Conservation (phyloP, 2,329 filamentous ascomycete species). For the Colletotrichum agaves region DNA sequence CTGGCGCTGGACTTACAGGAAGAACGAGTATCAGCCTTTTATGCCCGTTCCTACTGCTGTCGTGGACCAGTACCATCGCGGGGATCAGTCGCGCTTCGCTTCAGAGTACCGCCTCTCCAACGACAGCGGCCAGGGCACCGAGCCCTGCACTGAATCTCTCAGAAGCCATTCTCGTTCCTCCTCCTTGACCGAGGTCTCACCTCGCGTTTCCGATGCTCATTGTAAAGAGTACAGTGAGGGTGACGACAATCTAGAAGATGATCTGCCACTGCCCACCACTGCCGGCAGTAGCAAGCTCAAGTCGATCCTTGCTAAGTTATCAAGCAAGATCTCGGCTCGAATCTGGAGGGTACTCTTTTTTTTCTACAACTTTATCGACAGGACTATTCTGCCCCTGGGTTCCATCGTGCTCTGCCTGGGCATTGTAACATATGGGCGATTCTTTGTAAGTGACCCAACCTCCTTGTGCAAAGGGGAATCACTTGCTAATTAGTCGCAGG, state of each 20-base stretch:
- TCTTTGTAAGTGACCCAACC: constrained; percentile 74
- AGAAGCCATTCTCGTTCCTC: constrained; percentile 74
- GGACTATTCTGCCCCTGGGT: constrained; percentile 80
- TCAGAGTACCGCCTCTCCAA: constrained; percentile 68
- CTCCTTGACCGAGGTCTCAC: constrained; percentile 57
- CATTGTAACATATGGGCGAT: constrained; percentile 79
- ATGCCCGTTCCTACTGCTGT: constrained; percentile 69
- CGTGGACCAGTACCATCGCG: constrained; percentile 62
- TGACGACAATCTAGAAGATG: constrained; percentile 51
- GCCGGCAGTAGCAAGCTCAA: constrained; percentile 43
- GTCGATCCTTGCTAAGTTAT: constrained; percentile 64
- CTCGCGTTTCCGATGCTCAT: constrained; percentile 16
- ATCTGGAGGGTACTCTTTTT: constrained; percentile 68
- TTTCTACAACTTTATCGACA: constrained; percentile 76
- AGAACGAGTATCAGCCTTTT: constrained; percentile 66
- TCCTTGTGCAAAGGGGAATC: neutral
- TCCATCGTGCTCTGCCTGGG: constrained; percentile 80
- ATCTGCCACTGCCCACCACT: constrained; percentile 55
- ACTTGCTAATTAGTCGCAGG: constrained; percentile 55
- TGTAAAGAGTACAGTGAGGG: constrained; percentile 61
- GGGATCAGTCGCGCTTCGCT: constrained; percentile 36
- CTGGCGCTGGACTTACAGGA: constrained; percentile 4
- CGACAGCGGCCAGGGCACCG: constrained; percentile 81
- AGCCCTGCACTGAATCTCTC: constrained; percentile 73
- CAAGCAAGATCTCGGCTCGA: constrained; percentile 62